Percentiles rank a stretch among this genome's conserved stretches.
Evolutionary conservation across 768 basidiomycete genomes (phyloP).

Genomic region (Russula vinacea): DNA sequence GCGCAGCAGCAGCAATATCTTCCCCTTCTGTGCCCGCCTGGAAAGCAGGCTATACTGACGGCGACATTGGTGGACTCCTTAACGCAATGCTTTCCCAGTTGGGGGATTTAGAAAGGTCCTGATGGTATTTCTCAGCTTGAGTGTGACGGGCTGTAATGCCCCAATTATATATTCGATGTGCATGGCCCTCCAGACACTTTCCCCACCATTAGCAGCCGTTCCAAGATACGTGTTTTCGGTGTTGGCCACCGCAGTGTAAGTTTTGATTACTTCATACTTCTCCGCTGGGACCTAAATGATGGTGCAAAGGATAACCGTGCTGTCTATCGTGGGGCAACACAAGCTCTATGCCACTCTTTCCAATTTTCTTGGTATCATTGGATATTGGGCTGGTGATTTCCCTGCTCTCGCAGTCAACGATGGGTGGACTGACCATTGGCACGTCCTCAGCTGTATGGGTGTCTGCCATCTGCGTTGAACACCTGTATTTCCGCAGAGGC

Average conservation of each 20-base stretch:
- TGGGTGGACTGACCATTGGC: slow-evolving; percentile 49
- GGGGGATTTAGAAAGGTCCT: slow-evolving; percentile 72
- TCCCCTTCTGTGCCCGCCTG: slow-evolving; percentile 55
- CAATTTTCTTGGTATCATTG: slow-evolving; percentile 64
- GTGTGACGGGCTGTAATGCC: slow-evolving; percentile 76
- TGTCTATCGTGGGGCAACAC: slow-evolving; percentile 66
- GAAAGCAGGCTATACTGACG: slow-evolving; percentile 50
- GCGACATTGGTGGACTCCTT: slow-evolving; percentile 61
- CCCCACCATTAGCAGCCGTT: slow-evolving; percentile 54
- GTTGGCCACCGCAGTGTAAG: slow-evolving; percentile 63
- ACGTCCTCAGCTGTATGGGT: slow-evolving; percentile 45
- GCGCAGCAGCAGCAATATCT: slow-evolving; percentile 63
- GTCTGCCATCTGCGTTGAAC: slow-evolving; percentile 61
- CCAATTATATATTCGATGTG: slow-evolving; percentile 80
- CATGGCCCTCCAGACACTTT: slow-evolving; percentile 66
- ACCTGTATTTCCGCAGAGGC: slow-evolving; percentile 57
- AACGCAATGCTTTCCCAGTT: slow-evolving; percentile 57
- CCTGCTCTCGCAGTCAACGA: background rate
- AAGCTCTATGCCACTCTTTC: slow-evolving; percentile 62
- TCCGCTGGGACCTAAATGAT: background rate
- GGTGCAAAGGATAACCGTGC: slow-evolving; percentile 52
- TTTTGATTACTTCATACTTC: slow-evolving; percentile 29
- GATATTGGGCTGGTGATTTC: slow-evolving; percentile 40
- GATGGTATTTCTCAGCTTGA: slow-evolving; percentile 66
- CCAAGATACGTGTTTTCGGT: slow-evolving; percentile 71